phyloP scores from a whole-genome alignment of 768 basidiomycete species.

The Leucogyrophana mollusca region DNA sequence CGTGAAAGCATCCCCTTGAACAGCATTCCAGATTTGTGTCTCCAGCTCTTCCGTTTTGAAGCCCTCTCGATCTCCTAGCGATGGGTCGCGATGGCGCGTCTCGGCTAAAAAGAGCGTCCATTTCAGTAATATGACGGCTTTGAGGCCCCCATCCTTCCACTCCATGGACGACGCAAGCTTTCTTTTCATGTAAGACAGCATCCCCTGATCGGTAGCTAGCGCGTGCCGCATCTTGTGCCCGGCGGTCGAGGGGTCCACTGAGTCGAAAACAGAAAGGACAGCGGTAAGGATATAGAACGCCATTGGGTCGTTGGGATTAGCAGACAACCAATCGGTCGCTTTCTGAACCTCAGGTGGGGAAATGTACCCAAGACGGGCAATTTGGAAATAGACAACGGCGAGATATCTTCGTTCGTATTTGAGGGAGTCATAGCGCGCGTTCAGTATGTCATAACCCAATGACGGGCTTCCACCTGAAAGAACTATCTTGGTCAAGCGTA shows the following conservation, averaged over 20 bases:
- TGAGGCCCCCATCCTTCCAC: conserved; percentile 73
- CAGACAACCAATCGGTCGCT: conserved; percentile 69
- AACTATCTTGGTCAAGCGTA: not conserved
- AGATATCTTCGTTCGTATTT: conserved; percentile 72
- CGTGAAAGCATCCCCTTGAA: conserved; percentile 78
- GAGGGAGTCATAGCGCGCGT: conserved; percentile 69
- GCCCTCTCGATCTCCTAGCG: conserved; percentile 60
- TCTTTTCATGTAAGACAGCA: conserved; percentile 58
- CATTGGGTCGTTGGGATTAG: conserved; percentile 65
- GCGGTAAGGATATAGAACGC: conserved; percentile 67
- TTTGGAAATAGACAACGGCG: conserved; percentile 57
- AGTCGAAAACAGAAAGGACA: conserved; percentile 65
- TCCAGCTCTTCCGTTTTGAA: conserved; percentile 81
- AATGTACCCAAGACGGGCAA: conserved; percentile 64
- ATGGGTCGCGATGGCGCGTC: conserved; percentile 63
- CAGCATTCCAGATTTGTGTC: conserved; percentile 76
- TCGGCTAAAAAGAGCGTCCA: conserved; percentile 88
- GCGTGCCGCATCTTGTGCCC: conserved; percentile 45
- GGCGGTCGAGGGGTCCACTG: conserved; percentile 51
- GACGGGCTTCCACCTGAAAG: conserved; percentile 39
- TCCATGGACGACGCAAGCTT: conserved; percentile 48
- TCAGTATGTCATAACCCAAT: conserved; percentile 66
- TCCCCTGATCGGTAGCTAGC: conserved; percentile 44
- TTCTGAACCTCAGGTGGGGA: conserved; percentile 57
- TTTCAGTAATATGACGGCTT: conserved; percentile 73